Percentiles rank a stretch among this genome's conserved stretches.
These are phyloP conservation scores for Tolypocladium pustulatum DNA, from an alignment of 2,329 filamentous ascomycete genomes.

Conservation along the genomic window DNA sequence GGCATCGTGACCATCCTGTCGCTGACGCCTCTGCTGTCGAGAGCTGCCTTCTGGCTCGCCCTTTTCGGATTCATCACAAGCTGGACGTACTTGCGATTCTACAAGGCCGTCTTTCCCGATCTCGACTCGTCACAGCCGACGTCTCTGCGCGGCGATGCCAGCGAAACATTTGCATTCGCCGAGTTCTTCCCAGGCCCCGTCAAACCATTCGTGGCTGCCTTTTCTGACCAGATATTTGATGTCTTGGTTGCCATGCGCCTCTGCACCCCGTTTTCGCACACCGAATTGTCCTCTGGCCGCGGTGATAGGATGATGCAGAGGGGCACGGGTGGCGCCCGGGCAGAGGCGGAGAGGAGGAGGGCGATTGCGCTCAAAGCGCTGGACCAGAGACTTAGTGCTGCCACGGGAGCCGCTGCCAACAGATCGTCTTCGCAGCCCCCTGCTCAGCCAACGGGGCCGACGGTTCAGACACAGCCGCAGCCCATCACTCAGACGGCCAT, in stretches of 20 bases:
- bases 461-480: constrained; percentile 46
- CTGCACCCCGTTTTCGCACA: constrained; percentile 75
- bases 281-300: constrained; percentile 66
- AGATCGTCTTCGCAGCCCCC: constrained; percentile 21
- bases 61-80: constrained; percentile 74
- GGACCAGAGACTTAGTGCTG: constrained; percentile 85
- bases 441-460: constrained; percentile 37
- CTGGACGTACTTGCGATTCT: constrained; percentile 96
- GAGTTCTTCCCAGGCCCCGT: constrained; percentile 86
- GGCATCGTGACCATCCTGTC: constrained; percentile 57
- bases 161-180: constrained; percentile 91
- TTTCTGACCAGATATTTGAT: constrained; percentile 67
- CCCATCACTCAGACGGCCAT: constrained; percentile 46
- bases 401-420: constrained; percentile 42
- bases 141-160: constrained; percentile 76
- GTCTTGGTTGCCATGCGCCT: constrained; percentile 65
- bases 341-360: constrained; percentile 83
- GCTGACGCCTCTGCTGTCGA: constrained; percentile 47
- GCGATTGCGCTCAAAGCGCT: constrained; percentile 84
- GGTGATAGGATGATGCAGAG: constrained; percentile 47
- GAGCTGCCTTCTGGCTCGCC: constrained; percentile 69
- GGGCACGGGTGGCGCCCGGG: constrained; percentile 59
- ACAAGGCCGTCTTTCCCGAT: constrained; percentile 65
- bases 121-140: constrained; percentile 51
- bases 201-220: constrained; percentile 63